Evolutionary conservation across 2,329 filamentous ascomycete genomes (phyloP).

Genomic region (Pseudovirgaria hyperparasitica): DNA sequence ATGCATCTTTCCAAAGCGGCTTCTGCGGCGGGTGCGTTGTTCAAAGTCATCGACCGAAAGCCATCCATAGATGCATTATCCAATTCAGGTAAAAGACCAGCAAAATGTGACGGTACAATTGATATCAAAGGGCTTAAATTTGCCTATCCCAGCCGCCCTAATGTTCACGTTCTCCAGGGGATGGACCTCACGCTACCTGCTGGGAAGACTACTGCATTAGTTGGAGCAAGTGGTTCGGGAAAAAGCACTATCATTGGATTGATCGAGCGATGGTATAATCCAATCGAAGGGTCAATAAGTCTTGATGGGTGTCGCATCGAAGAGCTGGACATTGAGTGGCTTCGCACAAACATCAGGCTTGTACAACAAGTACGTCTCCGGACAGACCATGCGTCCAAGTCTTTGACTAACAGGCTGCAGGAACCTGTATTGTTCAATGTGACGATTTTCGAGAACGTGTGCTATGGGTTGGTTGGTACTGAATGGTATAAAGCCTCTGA

Average conservation of each 20-base stretch:
- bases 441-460: conserved; percentile 13
- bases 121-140: conserved; percentile 45
- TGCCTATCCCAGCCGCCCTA: conserved; percentile 46
- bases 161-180: conserved; percentile 21
- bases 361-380: conserved; percentile 16
- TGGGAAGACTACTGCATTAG: conserved; percentile 33
- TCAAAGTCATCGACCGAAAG: conserved; percentile 9
- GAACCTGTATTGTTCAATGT: conserved; percentile 7
- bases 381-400: conserved; percentile 7
- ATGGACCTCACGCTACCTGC: conserved; percentile 24
- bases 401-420: not conserved
- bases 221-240: conserved; percentile 24
- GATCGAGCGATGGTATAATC: conserved; percentile 26
- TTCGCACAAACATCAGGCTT: conserved; percentile 6
- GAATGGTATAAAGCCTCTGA: conserved; percentile 10
- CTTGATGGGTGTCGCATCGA: conserved; percentile 15
- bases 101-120: conserved; percentile 11
- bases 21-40: conserved; percentile 20
- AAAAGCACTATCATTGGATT: conserved; percentile 26
- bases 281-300: conserved; percentile 11
- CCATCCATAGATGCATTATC: conserved; percentile 4
- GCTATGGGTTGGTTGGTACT: conserved; percentile 18
- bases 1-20: conserved; percentile 16
- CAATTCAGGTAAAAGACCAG: conserved; percentile 12
- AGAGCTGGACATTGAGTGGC: conserved; percentile 5